These are phyloP conservation scores for Globisporangium megalacanthum DNA, from an alignment of 352 stramenopile genomes.

Conservation along the genomic window DNA sequence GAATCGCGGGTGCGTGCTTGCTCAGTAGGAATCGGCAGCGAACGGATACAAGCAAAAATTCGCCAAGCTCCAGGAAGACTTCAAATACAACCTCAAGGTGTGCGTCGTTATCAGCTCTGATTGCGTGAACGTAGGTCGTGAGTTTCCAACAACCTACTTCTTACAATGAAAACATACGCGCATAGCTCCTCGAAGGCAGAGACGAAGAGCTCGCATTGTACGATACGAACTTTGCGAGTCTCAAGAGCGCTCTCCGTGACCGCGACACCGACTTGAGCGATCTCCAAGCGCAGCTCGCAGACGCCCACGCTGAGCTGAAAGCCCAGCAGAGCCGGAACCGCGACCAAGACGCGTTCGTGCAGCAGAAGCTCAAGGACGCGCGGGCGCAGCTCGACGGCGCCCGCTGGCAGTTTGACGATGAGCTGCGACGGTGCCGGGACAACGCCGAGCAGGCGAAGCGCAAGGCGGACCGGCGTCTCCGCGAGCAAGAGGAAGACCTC, in stretches of 20 bases:
- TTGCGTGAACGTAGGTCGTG: too few species aligned
- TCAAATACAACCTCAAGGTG: constrained; percentile 90
- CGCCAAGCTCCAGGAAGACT: constrained; percentile 87
- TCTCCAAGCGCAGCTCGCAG: constrained; percentile 43
- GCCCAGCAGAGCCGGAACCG: constrained; percentile 27
- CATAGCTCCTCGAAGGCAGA: constrained; percentile 73
- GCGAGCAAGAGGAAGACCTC: constrained; percentile 77
- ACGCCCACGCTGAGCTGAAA: constrained; percentile 50
- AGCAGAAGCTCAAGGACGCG: constrained; percentile 77
- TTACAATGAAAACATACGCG: too few species aligned
- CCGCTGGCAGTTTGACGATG: constrained; percentile 75
- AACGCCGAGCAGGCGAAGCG: constrained; percentile 49
- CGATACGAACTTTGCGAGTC: constrained; percentile 74
- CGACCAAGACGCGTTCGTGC: constrained; percentile 47
- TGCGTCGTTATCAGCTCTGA: background rate
- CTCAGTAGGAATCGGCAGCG: constrained; percentile 27
- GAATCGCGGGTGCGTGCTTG: background rate
- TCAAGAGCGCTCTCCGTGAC: constrained; percentile 76
- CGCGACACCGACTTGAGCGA: constrained; percentile 68
- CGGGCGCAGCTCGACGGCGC: constrained; percentile 62
- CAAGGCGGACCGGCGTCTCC: constrained; percentile 43
- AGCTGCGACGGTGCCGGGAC: constrained; percentile 54
- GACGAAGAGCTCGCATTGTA: constrained; percentile 88
- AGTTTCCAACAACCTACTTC: too few species aligned
- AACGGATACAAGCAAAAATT: constrained; percentile 68